Conservation (phyloP, 2,329 filamentous ascomycete genomes). For the Hymenoscyphus linearis region DNA sequence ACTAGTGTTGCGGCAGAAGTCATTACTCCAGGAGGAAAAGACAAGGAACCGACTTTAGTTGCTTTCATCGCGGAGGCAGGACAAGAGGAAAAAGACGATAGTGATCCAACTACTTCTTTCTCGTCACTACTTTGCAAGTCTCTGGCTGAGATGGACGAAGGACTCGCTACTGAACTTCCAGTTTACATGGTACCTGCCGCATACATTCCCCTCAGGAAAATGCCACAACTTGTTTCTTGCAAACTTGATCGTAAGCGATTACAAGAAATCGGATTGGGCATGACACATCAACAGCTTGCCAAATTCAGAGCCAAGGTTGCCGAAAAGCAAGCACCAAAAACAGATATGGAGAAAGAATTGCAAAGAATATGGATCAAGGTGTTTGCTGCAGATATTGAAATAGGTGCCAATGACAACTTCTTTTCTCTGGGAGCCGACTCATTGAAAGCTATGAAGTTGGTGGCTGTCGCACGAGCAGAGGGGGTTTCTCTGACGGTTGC, state of each 20-base stretch:
- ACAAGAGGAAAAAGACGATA: not conserved
- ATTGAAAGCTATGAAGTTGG: slow-evolving; percentile 38
- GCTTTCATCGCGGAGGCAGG: slow-evolving; percentile 37
- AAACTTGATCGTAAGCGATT: slow-evolving; percentile 36
- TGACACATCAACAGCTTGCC: slow-evolving; percentile 1
- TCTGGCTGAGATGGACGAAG: slow-evolving; percentile 5
- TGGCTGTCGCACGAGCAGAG: slow-evolving; percentile 30
- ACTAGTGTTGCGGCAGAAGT: slow-evolving; percentile 31
- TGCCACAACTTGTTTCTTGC: slow-evolving; percentile 30
- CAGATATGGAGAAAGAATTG: slow-evolving; percentile 10
- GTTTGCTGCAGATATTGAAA: slow-evolving; percentile 1
- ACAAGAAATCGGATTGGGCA: not conserved
- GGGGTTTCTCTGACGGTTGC: slow-evolving; percentile 36
- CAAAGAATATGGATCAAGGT: slow-evolving; percentile 10
- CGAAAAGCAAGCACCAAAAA: slow-evolving; percentile 2
- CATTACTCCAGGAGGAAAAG: slow-evolving; percentile 23
- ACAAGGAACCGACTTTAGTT: slow-evolving; percentile 31
- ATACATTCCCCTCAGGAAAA: slow-evolving; percentile 28
- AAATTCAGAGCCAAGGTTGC: not conserved
- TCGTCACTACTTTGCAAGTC: slow-evolving; percentile 41
- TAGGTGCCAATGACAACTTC: slow-evolving; percentile 33
- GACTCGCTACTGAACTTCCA: slow-evolving; percentile 30
- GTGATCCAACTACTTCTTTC: slow-evolving; percentile 22
- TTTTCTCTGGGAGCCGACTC: slow-evolving; percentile 34
- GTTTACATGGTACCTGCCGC: slow-evolving; percentile 32